Percentiles rank a stretch among this genome's conserved stretches.
These are phyloP conservation scores for Haplographium delicatum DNA, from an alignment of 495 filamentous ascomycete species.

Conservation along the genomic window DNA sequence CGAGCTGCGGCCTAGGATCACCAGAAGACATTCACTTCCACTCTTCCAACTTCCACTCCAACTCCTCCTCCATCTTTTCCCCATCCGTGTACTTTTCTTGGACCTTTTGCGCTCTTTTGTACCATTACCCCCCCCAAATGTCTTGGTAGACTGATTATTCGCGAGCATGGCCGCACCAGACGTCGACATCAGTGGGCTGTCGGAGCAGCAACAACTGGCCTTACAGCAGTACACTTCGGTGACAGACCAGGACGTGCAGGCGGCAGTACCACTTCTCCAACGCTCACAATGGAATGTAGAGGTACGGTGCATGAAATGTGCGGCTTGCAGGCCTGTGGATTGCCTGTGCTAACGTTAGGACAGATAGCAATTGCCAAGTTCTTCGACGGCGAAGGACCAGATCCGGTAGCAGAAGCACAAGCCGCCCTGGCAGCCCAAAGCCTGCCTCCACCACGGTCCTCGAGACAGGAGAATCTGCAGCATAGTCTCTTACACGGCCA, in stretches of 20 bases:
- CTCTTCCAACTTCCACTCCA: not conserved
- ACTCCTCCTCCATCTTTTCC: not conserved
- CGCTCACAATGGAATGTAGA: conserved; percentile 95
- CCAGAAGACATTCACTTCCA: not conserved
- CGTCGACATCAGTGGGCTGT: conserved; percentile 64
- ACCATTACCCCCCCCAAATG: not conserved
- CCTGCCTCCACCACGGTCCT: conserved; percentile 50
- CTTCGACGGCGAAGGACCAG: conserved; percentile 90
- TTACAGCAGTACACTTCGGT: conserved; percentile 85
- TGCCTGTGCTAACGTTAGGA: conserved; percentile 17
- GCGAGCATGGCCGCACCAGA: conserved; percentile 25
- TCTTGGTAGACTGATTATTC: too few species aligned
- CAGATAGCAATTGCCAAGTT: conserved; percentile 95
- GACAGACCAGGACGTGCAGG: conserved; percentile 71
- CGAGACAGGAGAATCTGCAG: conserved; percentile 66
- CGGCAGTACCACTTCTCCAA: conserved; percentile 75
- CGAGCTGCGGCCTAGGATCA: not conserved
- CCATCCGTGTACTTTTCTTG: too few species aligned
- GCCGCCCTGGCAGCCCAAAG: conserved; percentile 55
- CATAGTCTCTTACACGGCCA: conserved; percentile 43
- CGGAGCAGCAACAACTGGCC: conserved; percentile 67
- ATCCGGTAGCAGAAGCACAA: conserved; percentile 56
- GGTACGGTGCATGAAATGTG: conserved; percentile 50
- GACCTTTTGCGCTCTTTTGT: too few species aligned
- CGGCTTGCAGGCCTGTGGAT: not conserved